Percentiles rank a stretch among this genome's conserved stretches.
Conservation (phyloP, 768 basidiomycete genomes). For the Pulveroboletus frians region DNA sequence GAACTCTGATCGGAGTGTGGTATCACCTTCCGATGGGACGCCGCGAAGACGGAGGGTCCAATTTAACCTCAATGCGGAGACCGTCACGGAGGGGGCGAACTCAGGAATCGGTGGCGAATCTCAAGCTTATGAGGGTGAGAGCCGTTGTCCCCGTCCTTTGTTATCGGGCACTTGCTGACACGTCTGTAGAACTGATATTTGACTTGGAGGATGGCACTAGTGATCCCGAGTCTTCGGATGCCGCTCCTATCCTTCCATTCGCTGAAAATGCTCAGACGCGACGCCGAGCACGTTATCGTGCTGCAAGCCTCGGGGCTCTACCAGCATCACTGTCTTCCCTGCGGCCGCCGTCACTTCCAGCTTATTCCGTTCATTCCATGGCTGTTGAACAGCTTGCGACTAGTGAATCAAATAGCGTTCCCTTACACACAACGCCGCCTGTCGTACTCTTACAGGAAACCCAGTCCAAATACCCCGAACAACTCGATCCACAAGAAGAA, state of each 20-base stretch:
- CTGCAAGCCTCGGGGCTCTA: constrained; percentile 36
- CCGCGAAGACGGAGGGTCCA: constrained; percentile 62
- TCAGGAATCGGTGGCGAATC: constrained; percentile 30
- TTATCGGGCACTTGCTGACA: constrained; percentile 4
- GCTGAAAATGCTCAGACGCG: constrained; percentile 25
- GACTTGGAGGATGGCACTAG: constrained; percentile 55
- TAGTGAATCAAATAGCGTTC: not conserved
- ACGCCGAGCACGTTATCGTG: constrained; percentile 25
- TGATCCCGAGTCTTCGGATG: constrained; percentile 29
- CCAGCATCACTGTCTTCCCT: constrained; percentile 56
- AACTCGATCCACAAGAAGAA: constrained; percentile 40
- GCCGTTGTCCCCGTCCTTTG: not conserved
- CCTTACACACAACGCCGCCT: not conserved
- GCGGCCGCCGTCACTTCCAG: constrained; percentile 66
- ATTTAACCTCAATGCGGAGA: constrained; percentile 61
- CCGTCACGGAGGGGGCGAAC: constrained; percentile 39
- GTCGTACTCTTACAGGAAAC: not conserved
- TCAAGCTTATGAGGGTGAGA: constrained; percentile 44
- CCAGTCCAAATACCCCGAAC: constrained; percentile 19
- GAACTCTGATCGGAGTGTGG: constrained; percentile 19
- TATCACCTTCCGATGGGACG: constrained; percentile 29
- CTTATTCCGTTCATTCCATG: constrained; percentile 47
- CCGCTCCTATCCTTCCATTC: constrained; percentile 35
- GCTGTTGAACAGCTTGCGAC: not conserved
- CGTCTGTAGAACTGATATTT: constrained; percentile 58